phyloP scores from a whole-genome alignment of 2,329 filamentous ascomycete genomes.

The Fusarium odoratissimum region DNA sequence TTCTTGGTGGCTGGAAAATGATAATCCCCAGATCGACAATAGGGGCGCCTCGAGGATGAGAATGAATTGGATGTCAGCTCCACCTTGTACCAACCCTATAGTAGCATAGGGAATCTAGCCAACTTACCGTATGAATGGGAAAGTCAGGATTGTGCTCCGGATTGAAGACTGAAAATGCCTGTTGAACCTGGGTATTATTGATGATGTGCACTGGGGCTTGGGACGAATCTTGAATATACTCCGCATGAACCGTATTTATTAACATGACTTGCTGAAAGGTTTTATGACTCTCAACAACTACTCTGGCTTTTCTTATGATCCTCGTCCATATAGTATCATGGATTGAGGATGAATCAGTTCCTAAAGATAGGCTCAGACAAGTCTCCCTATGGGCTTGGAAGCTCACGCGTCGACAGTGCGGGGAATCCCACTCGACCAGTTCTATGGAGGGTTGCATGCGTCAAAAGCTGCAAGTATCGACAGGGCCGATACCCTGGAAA shows the following conservation, averaged over 20 bases:
- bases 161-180: neutral
- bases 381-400: neutral
- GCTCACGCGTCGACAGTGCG: conserved; percentile 5
- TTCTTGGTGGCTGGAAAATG: neutral
- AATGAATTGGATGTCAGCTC: neutral
- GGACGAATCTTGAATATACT: neutral
- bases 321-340: neutral
- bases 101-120: neutral
- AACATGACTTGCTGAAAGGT: too few species aligned
- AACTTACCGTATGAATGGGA: neutral
- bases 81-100: neutral
- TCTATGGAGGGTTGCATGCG: conserved; percentile 19
- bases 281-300: neutral
- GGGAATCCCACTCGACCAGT: conserved; percentile 11
- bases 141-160: conserved; percentile 14
- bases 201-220: neutral
- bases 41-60: conserved; percentile 4
- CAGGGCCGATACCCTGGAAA: neutral
- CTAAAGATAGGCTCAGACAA: neutral
- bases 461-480: conserved; percentile 4
- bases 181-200: neutral
- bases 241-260: neutral
- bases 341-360: neutral
- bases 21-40: conserved; percentile 8
- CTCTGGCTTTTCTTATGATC: neutral